A percentile compares a stretch with the other conserved stretches of the same genome.
Evolutionary conservation across 768 basidiomycete species (phyloP).

Genomic region (Termitomyces bulborhizus): DNA sequence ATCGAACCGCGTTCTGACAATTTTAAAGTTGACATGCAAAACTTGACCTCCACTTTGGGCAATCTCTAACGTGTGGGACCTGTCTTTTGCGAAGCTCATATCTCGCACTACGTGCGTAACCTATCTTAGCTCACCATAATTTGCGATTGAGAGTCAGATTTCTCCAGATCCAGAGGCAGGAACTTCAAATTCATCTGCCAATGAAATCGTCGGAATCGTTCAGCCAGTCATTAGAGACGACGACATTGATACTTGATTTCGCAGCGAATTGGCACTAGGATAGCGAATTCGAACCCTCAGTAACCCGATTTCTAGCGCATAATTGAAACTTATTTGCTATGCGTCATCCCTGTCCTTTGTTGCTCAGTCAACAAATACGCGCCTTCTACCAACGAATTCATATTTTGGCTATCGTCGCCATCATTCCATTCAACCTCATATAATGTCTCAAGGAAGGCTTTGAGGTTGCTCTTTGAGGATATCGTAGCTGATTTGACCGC

Average conservation of each 20-base stretch:
- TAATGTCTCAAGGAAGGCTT: not conserved
- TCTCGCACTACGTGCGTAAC: not conserved
- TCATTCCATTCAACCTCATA: too few relatives aligned
- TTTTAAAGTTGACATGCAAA: not conserved
- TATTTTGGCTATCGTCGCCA: not conserved
- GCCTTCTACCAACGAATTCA: too few relatives aligned
- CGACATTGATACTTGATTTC: not conserved
- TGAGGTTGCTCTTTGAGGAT: too few relatives aligned
- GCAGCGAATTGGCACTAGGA: not conserved
- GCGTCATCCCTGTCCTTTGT: not conserved
- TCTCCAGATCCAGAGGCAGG: not conserved
- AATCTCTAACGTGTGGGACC: not conserved
- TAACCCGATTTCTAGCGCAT: too few relatives aligned
- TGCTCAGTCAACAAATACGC: not conserved
- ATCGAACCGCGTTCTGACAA: not conserved
- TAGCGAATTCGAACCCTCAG: not conserved
- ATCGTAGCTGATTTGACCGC: too few relatives aligned
- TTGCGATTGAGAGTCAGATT: not conserved
- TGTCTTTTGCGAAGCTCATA: not conserved
- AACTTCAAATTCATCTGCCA: not conserved
- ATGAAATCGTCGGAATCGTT: not conserved
- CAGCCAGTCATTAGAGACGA: not conserved
- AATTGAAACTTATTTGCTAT: not conserved
- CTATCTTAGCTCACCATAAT: not conserved
- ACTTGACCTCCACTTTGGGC: conserved; percentile 3